Evolutionary conservation across 192 early-diverging fungal genomes (phyloP).

Genomic region (Phlyctochytrium bullatum): DNA sequence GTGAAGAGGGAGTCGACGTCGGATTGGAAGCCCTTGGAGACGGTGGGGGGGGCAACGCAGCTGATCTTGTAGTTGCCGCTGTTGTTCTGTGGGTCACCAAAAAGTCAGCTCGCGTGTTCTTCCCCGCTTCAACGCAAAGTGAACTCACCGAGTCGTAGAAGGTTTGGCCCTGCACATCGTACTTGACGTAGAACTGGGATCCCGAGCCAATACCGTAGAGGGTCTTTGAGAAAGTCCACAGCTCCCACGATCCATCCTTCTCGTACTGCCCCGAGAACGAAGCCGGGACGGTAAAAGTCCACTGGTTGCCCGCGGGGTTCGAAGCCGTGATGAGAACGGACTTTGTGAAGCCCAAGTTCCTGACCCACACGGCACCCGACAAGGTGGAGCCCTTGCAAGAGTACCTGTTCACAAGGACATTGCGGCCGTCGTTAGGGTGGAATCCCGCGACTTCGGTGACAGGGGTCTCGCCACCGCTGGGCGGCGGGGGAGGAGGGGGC

Average conservation of each 20-base stretch:
- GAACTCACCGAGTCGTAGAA: too few relatives aligned
- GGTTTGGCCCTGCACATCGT: conserved; percentile 27
- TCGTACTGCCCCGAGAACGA: not conserved
- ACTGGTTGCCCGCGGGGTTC: not conserved
- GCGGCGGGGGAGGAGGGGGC: too few relatives aligned
- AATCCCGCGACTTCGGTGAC: too few relatives aligned
- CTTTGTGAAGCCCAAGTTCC: conserved; percentile 17
- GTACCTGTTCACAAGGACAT: not conserved
- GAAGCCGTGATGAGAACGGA: not conserved
- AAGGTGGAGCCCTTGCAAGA: not conserved
- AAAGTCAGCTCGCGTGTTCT: too few relatives aligned
- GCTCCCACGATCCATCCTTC: conserved; percentile 1
- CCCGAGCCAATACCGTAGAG: conserved; percentile 10
- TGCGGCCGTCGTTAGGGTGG: not conserved
- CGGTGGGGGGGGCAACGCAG: not conserved
- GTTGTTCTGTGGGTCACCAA: too few relatives aligned
- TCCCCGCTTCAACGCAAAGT: too few relatives aligned
- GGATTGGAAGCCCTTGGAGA: conserved; percentile 2
- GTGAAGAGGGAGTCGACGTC: conserved; percentile 11
- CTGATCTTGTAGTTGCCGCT: not conserved
- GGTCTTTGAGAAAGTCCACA: conserved; percentile 8
- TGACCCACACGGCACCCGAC: conserved; percentile 6
- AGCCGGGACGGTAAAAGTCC: not conserved
- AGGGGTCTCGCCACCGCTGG: too few relatives aligned
- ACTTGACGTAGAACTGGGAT: conserved; percentile 35